These are phyloP conservation scores for Penicillium glabrum DNA, from an alignment of 2,329 filamentous ascomycete genomes.

Conservation along the genomic window DNA sequence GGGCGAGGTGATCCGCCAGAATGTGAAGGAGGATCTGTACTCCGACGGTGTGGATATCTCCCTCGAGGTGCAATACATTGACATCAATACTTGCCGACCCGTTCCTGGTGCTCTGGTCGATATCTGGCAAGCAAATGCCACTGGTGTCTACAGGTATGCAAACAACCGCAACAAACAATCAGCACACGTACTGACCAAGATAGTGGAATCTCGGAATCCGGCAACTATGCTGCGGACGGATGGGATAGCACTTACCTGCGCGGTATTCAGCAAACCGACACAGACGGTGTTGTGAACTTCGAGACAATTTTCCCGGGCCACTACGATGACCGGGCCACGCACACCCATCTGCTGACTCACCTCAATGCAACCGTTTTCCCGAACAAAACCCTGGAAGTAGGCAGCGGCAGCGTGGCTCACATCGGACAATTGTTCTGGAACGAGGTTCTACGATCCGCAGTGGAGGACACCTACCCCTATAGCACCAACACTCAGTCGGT, in stretches of 20 bases:
- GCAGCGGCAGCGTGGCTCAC: constrained; percentile 45
- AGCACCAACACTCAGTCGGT: constrained; percentile 29
- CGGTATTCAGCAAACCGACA: constrained; percentile 49
- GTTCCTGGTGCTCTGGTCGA: constrained; percentile 42
- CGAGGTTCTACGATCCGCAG: constrained; percentile 44
- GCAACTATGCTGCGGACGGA: constrained; percentile 31
- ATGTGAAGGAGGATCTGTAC: constrained; percentile 41
- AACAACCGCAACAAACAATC: neutral
- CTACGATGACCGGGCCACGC: constrained; percentile 47
- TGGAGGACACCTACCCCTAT: constrained; percentile 45
- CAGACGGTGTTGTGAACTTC: constrained; percentile 51
- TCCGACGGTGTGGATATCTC: constrained; percentile 44
- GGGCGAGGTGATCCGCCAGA: constrained; percentile 43
- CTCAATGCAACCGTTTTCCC: constrained; percentile 35
- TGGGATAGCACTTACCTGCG: constrained; percentile 49
- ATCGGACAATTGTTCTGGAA: constrained; percentile 54
- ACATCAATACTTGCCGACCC: constrained; percentile 47
- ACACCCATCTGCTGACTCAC: constrained; percentile 54
- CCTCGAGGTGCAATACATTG: constrained; percentile 49
- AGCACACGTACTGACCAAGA: constrained; percentile 1
- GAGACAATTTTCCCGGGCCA: constrained; percentile 51
- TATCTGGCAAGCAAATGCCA: constrained; percentile 51
- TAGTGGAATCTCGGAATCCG: constrained; percentile 28
- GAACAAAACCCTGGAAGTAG: constrained; percentile 49
- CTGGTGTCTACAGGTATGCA: constrained; percentile 44